Base-by-base conservation (phyloP, 108 stramenopile genomes). In the Skeletonema grethae region DNA sequence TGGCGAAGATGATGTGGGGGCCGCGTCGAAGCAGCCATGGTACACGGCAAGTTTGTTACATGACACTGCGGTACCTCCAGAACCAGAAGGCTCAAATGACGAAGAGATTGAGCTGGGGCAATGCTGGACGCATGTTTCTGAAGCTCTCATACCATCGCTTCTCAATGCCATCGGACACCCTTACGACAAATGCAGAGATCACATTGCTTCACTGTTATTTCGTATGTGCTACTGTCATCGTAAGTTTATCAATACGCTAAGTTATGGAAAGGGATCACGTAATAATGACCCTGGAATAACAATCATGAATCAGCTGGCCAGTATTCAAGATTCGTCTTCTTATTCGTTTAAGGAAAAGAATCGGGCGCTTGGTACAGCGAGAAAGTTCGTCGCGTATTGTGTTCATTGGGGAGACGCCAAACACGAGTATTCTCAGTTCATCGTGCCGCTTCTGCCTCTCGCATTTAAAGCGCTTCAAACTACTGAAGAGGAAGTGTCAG, bases 131-230 rank as follows among this genome's bases (percentile, higher is more conserved):
- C 69, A 86, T 62, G 79, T 92, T 30, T 84, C 63, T 43, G 82
- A 82, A 22, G 64, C 60, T 30, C 78, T 90, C 25, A 80, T 88
- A 22, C 90, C 90, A 7, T 79, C 73, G 16, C 69, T 94, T n/a
- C 80, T 85, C 12, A 86, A 81, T 28, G 90, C 93, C 13, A 72
- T 94, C 28, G 89, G 87, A 7, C 95, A 96, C 81, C 95, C 95
- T 5, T 96, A 92, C 67, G 89, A 96, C 38, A 90, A 83, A 57
- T 96, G 95, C 62, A 70, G 95, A 65, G 92, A 92, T 57, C 90
- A 93, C 57, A 91, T 96, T 53, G 87, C 94, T 12, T 86, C 86
- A 11, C 85, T 84, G 13, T 70, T 95, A 22, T 95, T 95, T 63
- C 61, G 91, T 30, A 88, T 95, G 56, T 92, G 88, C 68, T 84